Percentiles rank a stretch among this genome's conserved stretches.
These are phyloP conservation scores for Castanopsis chinensis DNA, from an alignment of 306 rosid species.

Conservation along the genomic window DNA sequence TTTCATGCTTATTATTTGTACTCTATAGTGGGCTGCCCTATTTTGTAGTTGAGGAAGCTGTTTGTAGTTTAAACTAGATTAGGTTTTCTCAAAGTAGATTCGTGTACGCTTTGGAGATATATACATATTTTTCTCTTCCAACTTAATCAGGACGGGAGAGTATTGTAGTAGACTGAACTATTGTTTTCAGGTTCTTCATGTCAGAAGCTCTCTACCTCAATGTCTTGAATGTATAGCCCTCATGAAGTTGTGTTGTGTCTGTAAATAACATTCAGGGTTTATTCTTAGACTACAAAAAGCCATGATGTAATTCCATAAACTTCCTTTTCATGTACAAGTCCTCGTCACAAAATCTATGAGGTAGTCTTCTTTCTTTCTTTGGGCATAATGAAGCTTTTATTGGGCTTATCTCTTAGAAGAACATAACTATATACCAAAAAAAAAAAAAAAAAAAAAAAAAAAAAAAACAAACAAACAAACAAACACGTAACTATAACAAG, in stretches of 20 bases:
- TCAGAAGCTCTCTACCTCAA: not conserved
- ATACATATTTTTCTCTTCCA: not conserved
- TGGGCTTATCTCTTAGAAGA: not conserved
- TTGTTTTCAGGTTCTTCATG: not conserved
- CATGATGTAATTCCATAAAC: not conserved
- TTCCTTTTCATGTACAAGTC: not conserved
- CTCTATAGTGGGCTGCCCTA: not conserved
- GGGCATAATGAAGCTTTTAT: not conserved
- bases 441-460: too few relatives aligned
- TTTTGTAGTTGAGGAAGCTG: not conserved
- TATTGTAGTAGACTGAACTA: not conserved
- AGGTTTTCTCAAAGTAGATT: not conserved
- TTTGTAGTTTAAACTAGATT: not conserved
- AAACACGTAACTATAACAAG: not conserved
- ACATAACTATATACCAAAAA: too few relatives aligned
- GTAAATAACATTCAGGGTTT: not conserved
- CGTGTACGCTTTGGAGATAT: not conserved
- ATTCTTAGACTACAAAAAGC: not conserved
- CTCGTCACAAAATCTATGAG: not conserved
- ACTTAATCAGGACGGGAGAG: not conserved
- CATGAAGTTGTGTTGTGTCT: not conserved
- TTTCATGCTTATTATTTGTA: not conserved
- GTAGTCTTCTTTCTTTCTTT: not conserved
- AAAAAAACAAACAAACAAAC: too few relatives aligned
- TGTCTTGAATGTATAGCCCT: not conserved